Percentiles rank a stretch among this genome's conserved stretches.
Evolutionary conservation across 108 stramenopile genomes (phyloP).

Genomic region (Nitzschia sp.): DNA sequence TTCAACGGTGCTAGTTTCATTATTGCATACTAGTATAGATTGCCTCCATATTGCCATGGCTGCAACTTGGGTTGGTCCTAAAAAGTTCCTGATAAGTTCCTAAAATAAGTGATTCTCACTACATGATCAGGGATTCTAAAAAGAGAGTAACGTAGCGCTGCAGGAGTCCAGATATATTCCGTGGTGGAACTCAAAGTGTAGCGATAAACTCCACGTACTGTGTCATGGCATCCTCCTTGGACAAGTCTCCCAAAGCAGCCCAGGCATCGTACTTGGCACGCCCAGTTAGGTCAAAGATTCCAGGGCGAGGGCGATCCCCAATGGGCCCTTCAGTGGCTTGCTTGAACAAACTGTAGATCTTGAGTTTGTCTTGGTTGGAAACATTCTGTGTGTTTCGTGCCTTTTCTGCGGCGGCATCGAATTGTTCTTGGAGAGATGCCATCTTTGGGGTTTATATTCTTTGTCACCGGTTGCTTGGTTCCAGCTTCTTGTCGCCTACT

Average conservation of each 20-base stretch:
- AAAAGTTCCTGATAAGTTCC: too few species aligned
- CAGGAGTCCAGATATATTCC: too few species aligned
- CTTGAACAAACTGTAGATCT: slow-evolving; percentile 57
- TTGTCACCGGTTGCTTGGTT: not conserved
- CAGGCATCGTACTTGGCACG: slow-evolving; percentile 39
- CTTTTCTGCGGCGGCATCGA: slow-evolving; percentile 34
- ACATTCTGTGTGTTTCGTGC: slow-evolving; percentile 18
- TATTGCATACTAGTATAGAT: too few species aligned
- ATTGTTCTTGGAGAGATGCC: slow-evolving; percentile 16
- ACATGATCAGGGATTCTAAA: too few species aligned
- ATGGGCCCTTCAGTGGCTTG: slow-evolving; percentile 56
- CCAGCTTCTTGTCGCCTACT: too few species aligned
- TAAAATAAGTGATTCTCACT: too few species aligned
- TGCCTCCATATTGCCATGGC: too few species aligned
- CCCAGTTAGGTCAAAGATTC: slow-evolving; percentile 25
- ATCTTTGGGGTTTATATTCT: not conserved
- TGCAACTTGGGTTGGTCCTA: too few species aligned
- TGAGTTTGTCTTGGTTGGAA: slow-evolving; percentile 15
- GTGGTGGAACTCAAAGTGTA: slow-evolving; percentile 1
- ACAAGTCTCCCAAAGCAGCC: slow-evolving; percentile 21
- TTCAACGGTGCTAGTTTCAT: too few species aligned
- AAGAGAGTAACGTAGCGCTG: too few species aligned
- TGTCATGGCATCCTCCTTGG: slow-evolving; percentile 39
- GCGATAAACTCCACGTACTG: slow-evolving; percentile 28
- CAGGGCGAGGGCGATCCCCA: slow-evolving; percentile 26